Base-by-base conservation (phyloP, 2,329 filamentous ascomycete species). In the Trichoderma hamatum region DNA sequence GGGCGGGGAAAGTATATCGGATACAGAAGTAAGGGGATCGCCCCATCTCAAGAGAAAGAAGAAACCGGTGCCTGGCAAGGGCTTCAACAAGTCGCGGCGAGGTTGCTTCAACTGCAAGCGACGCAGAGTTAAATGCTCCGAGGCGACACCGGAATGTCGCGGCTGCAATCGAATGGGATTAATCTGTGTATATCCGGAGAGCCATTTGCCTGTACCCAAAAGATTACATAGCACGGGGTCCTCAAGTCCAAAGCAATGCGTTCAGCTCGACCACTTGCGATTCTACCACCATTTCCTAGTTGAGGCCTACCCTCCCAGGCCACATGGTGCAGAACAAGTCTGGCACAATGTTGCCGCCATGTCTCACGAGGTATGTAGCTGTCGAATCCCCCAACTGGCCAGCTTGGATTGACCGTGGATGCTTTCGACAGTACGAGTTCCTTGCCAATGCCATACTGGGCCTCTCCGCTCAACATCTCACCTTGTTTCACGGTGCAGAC, bases 271-370 rank as follows among this genome's bases (percentile, higher is more conserved):
- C 39, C 84, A 86, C 68, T 79, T 86, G 74, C 79, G 82, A 24
- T 84, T 85, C 74, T 86, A 86, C 71, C 83, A 85, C 63, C 84
- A 86, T 71, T 87, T 86, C 71, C 71, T 86, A 10, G 76, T 83
- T 5, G 75, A 80, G 9, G 84, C 84, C 2, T 82, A 82, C 64
- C 81, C 81, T 7, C 74, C 80, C 2, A 63, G 82, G 0, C 81
- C 81, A 1, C 73, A 82, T 13, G 75, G 75, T 51, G 79, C 80
- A 0, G 77, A 76, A 26, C 68, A 70, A 5, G 72, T 82, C 0
- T 83, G 81, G 81, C 76, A 74, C 56, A 72, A 77, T 28, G 77
- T 80, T 2, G 80, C 80, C 1, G 73, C 76, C 16, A 75, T 82
- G 32, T 80, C 80, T 2, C 79, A 82, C 46, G 68, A 75, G 54